Base-by-base conservation (phyloP, 805 yeast species). In the Yarrowia phangngaensis region DNA sequence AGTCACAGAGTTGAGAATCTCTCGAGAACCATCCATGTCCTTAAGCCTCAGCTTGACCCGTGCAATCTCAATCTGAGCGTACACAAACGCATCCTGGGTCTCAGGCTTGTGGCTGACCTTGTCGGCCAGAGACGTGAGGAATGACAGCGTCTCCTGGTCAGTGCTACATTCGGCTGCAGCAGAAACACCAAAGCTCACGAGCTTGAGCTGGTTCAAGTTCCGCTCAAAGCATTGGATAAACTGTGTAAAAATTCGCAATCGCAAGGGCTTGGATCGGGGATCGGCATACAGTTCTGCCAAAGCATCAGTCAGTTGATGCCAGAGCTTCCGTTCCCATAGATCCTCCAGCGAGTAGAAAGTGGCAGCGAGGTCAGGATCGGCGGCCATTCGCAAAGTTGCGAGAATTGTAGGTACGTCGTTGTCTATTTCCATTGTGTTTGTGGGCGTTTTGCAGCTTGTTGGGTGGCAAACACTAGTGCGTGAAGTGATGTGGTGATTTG, bases 261-360 rank as follows among this genome's bases (percentile, higher is more conserved):
- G 76, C 51, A 85, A 65, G 0, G 75, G 68, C 27, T 64, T 66
- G 11, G 84, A 71, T 20, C 70, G 70, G 7, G 77, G 72, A 50
- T 72, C 70, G 32, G 69, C 69, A 68, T 78, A 90, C 60, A 89
- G 75, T 54, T 73, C 74, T 26, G 68, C 67, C 51, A 92, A 70
- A 6, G 77, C 66, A 53, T 77, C 76, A 2, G 96, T 85, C 62
- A 92, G 74, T 70, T 92, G 97, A 68, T 83, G 94, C 97, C 97
- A 92, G 63, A 90, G 74, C 65, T 87, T 88, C 57, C 95, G 73
- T 61, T 88, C 95, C 67, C 86, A 84, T 51, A 72, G 71, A 58
- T 87, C 95, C 61, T 89, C 97, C 62, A 90, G 75, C 47, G 77
- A 75, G 60, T 77, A 80, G 58, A 83, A 74, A 6, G 72, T 64